These are phyloP conservation scores for Monosporascus sp. DNA, from an alignment of 2,329 filamentous ascomycete species.

Conservation along the genomic window DNA sequence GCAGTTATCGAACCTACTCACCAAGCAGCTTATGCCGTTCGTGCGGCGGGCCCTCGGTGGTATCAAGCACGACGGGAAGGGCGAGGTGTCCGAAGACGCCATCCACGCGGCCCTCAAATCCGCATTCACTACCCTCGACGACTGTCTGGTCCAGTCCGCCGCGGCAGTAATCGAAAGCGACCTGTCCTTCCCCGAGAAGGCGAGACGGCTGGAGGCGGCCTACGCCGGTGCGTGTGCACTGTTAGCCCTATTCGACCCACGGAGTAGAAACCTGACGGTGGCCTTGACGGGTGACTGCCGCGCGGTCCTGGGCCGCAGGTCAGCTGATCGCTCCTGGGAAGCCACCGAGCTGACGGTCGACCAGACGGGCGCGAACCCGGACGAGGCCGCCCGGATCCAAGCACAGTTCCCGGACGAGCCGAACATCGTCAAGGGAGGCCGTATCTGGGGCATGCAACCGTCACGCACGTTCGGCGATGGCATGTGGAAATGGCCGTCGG, in stretches of 20 bases:
- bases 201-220: conserved; percentile 21
- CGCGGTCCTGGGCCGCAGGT: conserved; percentile 53
- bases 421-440: conserved; percentile 50
- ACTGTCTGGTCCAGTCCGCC: conserved; percentile 23
- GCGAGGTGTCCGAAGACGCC: conserved; percentile 14
- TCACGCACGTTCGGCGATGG: conserved; percentile 65
- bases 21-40: conserved; percentile 24
- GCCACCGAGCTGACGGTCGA: conserved; percentile 54
- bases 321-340: conserved; percentile 41
- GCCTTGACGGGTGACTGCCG: conserved; percentile 65
- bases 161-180: conserved; percentile 23
- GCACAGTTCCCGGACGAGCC: conserved; percentile 58
- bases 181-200: conserved; percentile 23
- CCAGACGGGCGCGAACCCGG: conserved; percentile 59
- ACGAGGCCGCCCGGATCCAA: conserved; percentile 50
- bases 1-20: conserved; percentile 27
- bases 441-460: conserved; percentile 56
- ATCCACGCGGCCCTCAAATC: conserved; percentile 31
- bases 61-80: conserved; percentile 8
- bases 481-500: conserved; percentile 60
- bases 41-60: conserved; percentile 22
- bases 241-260: conserved; percentile 56
- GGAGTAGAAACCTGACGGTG: conserved; percentile 48
- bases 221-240: conserved; percentile 26
- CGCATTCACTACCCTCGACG: conserved; percentile 34